Evolutionary conservation across 768 basidiomycete species (phyloP).

Genomic region (Phlegmacium glaucopus): DNA sequence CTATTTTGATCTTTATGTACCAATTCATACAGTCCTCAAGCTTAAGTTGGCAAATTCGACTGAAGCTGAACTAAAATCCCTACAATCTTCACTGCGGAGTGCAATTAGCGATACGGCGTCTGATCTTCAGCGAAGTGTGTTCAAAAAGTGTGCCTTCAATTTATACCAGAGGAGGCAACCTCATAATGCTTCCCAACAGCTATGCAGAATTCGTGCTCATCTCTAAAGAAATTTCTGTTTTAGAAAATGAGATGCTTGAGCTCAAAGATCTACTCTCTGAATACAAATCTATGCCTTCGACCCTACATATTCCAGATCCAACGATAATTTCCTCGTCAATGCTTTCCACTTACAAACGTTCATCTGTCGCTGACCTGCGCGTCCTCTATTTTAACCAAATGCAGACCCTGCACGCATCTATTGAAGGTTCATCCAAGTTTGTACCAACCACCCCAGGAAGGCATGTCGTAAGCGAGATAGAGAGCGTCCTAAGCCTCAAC

Average conservation of each 20-base stretch:
- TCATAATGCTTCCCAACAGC: slow-evolving; percentile 39
- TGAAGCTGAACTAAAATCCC: slow-evolving; percentile 70
- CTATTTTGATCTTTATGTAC: not conserved
- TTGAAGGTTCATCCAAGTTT: slow-evolving; percentile 95
- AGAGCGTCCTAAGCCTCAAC: slow-evolving; percentile 80
- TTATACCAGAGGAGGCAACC: not conserved
- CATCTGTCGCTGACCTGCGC: slow-evolving; percentile 93
- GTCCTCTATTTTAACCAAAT: slow-evolving; percentile 94
- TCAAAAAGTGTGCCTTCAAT: slow-evolving; percentile 71
- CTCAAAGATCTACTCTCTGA: slow-evolving; percentile 92
- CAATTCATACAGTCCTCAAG: slow-evolving; percentile 58
- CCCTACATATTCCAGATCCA: slow-evolving; percentile 86
- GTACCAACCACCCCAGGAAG: slow-evolving; percentile 88
- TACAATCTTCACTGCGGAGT: slow-evolving; percentile 72
- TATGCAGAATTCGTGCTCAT: slow-evolving; percentile 97
- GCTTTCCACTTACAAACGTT: slow-evolving; percentile 56
- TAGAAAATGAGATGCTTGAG: slow-evolving; percentile 98
- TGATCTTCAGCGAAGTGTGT: slow-evolving; percentile 88
- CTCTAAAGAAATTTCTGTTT: slow-evolving; percentile 93
- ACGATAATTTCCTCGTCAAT: slow-evolving; percentile 51
- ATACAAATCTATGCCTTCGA: slow-evolving; percentile 94
- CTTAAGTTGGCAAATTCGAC: slow-evolving; percentile 87
- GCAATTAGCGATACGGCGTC: slow-evolving; percentile 71
- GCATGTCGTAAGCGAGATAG: slow-evolving; percentile 85
- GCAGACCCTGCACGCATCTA: slow-evolving; percentile 82